phyloP scores from a whole-genome alignment of 1,284 basidiomycete genomes.

The Xanthoconium separans region DNA sequence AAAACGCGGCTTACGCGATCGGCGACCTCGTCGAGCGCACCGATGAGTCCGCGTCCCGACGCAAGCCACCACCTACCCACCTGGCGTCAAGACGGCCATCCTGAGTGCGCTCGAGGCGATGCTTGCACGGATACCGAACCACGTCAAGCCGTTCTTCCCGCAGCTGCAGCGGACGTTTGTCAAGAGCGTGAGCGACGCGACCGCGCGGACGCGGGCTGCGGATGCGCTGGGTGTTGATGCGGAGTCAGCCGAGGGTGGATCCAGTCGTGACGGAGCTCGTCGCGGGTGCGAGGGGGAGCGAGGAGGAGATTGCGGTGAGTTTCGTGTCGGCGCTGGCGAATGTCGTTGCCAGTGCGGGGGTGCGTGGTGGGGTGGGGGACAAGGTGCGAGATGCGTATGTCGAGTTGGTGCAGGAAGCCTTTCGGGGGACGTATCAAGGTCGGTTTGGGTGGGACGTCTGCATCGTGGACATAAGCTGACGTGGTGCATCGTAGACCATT shows the following conservation, averaged over 20 bases:
- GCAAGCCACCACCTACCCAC: slow-evolving; percentile 83
- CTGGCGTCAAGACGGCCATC: slow-evolving; percentile 89
- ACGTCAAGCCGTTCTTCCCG: slow-evolving; percentile 98
- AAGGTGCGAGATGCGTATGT: slow-evolving; percentile 71
- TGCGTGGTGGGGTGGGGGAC: slow-evolving; percentile 71
- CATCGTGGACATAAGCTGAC: neutral
- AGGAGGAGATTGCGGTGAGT: slow-evolving; percentile 78
- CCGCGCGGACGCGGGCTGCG: slow-evolving; percentile 82
- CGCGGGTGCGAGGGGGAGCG: slow-evolving; percentile 64
- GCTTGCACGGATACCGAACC: slow-evolving; percentile 80
- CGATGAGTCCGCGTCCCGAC: slow-evolving; percentile 85
- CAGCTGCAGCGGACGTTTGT: slow-evolving; percentile 97
- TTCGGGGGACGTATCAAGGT: slow-evolving; percentile 48
- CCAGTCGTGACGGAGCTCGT: slow-evolving; percentile 92
- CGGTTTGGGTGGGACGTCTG: neutral
- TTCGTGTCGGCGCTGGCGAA: slow-evolving; percentile 76
- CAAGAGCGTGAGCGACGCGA: slow-evolving; percentile 86
- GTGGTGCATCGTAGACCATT: slow-evolving; percentile 55
- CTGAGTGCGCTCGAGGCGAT: slow-evolving; percentile 80
- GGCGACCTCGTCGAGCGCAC: slow-evolving; percentile 94
- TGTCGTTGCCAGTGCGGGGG: slow-evolving; percentile 71
- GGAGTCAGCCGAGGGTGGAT: slow-evolving; percentile 81
- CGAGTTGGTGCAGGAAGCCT: slow-evolving; percentile 79
- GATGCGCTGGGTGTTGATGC: slow-evolving; percentile 92
- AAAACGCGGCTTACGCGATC: slow-evolving; percentile 94